Evolutionary conservation across 441 rosid genomes (phyloP), one percentile per base, ranked within the genome.

Genomic region (Erysimum pusillum): DNA sequence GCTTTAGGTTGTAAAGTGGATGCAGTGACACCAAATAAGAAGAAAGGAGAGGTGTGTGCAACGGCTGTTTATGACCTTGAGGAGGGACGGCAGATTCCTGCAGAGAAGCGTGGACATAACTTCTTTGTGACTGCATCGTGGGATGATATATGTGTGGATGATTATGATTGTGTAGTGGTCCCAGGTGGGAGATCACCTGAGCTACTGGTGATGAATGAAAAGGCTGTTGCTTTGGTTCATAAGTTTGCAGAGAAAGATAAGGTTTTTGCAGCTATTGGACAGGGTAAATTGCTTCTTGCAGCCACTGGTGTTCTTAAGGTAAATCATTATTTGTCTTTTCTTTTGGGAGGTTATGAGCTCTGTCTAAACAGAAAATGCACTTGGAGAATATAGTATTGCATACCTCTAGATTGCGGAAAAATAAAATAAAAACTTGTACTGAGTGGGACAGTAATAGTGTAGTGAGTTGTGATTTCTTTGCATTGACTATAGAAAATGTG

Each of bases 161-260:
- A 79, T 15, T 85, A 85, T 44, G 87, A 83, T 36, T 85, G 89
- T 63, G 67, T 85, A 5, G 77, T 85, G 7, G 76, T 85, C 39
- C 89, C 89, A 1, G 87, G 87, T 46, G 89, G 89, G 68, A 80
- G 87, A 74, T 78, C 81, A 41, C 82, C 87, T 7, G 89, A 85
- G 81, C 65, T 86, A 57, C 72, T 86, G 25, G 83, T 84, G 11
- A 74, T 81, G 79, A 79, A 80, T 67, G 81, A 70, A 63, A 84
- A 83, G 54, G 87, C 84, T 36, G 48, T 84, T 61, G 59, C 52
- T 67, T 66, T 86, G 70, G 83, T 84, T 12, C 79, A 84, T 17
- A 65, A 79, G n/a, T 86, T 86, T 58, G 80, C 57, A 0, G 84
- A 72, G 72, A 82, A 82, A 57, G 79, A 75, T 73, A 86, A 80